Percentiles rank a stretch among this genome's conserved stretches.
Evolutionary conservation across 306 rosid species (phyloP).

Genomic region (Begonia loranthoides): DNA sequence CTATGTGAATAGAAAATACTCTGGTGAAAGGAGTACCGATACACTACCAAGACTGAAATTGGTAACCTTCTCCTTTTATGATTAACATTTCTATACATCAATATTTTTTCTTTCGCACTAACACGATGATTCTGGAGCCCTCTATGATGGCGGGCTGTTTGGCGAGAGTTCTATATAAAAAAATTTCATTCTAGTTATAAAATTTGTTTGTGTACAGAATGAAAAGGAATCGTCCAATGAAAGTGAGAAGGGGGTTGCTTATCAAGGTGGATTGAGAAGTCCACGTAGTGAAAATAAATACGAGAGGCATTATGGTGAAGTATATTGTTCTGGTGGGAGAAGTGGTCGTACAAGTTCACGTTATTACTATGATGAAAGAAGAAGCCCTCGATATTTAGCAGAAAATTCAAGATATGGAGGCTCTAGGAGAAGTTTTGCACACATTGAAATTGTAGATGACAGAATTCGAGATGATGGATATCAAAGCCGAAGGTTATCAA

Average conservation of each 20-base stretch:
- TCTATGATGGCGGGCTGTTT: background rate
- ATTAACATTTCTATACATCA: constrained; percentile 2
- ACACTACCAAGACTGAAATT: constrained; percentile 35
- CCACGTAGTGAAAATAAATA: constrained; percentile 14
- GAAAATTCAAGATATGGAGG: constrained; percentile 29
- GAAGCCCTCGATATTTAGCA: constrained; percentile 45
- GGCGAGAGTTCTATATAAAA: background rate
- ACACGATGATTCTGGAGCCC: too few relatives aligned
- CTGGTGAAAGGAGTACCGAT: constrained; percentile 38
- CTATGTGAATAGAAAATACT: constrained; percentile 52
- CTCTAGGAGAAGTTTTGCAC: constrained; percentile 25
- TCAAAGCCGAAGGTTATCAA: constrained; percentile 23
- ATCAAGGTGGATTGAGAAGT: constrained; percentile 22
- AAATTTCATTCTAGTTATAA: too few relatives aligned
- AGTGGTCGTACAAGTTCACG: constrained; percentile 20
- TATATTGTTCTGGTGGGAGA: constrained; percentile 27
- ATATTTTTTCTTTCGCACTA: background rate
- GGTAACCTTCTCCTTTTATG: constrained; percentile 31
- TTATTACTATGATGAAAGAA: constrained; percentile 51
- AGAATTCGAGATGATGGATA: constrained; percentile 41
- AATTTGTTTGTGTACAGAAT: constrained; percentile 19
- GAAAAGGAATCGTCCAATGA: constrained; percentile 34
- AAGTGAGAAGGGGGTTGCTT: constrained; percentile 21
- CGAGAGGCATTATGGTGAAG: constrained; percentile 10
- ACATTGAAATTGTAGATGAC: constrained; percentile 77